Base-by-base conservation (phyloP, 208 protist genomes). In the Borovskyia barvae region DNA sequence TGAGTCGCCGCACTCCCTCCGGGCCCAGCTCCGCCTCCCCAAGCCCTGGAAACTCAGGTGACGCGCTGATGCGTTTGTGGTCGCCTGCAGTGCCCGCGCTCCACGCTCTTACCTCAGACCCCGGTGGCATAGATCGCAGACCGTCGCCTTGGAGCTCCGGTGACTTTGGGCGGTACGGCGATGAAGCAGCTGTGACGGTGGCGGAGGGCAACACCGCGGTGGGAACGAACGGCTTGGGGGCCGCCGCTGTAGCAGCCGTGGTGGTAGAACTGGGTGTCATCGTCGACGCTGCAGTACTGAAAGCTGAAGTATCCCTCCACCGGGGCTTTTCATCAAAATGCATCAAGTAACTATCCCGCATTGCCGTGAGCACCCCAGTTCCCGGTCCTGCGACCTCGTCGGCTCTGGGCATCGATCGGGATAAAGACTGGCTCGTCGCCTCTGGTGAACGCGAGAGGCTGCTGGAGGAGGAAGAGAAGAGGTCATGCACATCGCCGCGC, bases 391-490 rank as follows among this genome's bases (percentile, higher is more conserved):
- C 28, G 6, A 19, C 17, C 22, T 15, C 40, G 20, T 43, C 59
- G 0, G 33, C 15, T 17, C 32, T 12, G 11, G 17, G 30, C 2
- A 41, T 37, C 40, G 59, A 51, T 14, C 19, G 30, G 19, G 29
- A 28, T 0, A 51, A 26, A 1, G 40, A 57, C 32, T 11, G 24
- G 30, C 40, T 43, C 26, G 17, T n/a, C 19, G 41, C 5, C 25
- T 37, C 37, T 50, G 59, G 59, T 3, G 39, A 37, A 15, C 35
- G 33, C 20, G 32, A 17, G 29, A 51, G 30, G 40, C 59, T 66
- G 59, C 59, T 51, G 14, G 59, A 48, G 48, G 32, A 15, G 32
- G 26, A 24, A 1, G 42, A 51, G 22, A 62, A 62, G 43, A 62
- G 43, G 2, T 8, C n/a, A n/a, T n/a, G n/a, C n/a, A n/a, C n/a